phyloP scores from a whole-genome alignment of 495 filamentous ascomycete genomes.

The Parathielavia appendiculata region DNA sequence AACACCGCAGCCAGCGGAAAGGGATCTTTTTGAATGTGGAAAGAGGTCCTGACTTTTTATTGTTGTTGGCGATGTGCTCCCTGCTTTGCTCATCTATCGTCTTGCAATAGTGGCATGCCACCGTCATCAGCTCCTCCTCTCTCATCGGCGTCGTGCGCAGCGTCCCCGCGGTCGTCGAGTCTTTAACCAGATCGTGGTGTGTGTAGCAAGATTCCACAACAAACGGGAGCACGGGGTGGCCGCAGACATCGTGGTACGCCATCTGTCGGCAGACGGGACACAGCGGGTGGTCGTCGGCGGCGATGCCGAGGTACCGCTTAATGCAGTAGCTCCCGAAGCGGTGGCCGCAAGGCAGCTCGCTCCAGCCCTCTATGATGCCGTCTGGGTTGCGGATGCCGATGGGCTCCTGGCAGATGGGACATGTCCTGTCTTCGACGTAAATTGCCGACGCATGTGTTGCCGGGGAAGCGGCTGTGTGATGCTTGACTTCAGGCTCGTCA shows the following conservation, averaged over 20 bases:
- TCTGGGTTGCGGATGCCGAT: slow-evolving; percentile 35
- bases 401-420: slow-evolving; percentile 43
- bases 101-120: slow-evolving; percentile 16
- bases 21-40: slow-evolving; percentile 2
- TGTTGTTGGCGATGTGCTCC: background rate
- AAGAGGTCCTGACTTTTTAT: background rate
- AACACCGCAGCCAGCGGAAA: slow-evolving; percentile 1
- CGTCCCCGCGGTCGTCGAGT: background rate
- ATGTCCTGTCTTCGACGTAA: slow-evolving; percentile 27
- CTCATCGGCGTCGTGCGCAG: too few species aligned
- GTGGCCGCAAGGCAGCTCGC: slow-evolving; percentile 42
- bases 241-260: slow-evolving; percentile 35
- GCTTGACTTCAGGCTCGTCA: background rate
- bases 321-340: slow-evolving; percentile 44
- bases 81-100: background rate
- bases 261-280: slow-evolving; percentile 41
- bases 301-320: slow-evolving; percentile 40
- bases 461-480: background rate
- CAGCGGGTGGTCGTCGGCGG: slow-evolving; percentile 30
- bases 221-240: slow-evolving; percentile 36
- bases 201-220: slow-evolving; percentile 4
- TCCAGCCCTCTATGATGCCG: slow-evolving; percentile 40
- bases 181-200: slow-evolving; percentile 1
- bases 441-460: slow-evolving; percentile 11
- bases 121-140: background rate